Evolutionary conservation across 2,329 filamentous ascomycete species (phyloP), one percentile per base, ranked within the genome.

Genomic region (Arthrobotrys musiformis): DNA sequence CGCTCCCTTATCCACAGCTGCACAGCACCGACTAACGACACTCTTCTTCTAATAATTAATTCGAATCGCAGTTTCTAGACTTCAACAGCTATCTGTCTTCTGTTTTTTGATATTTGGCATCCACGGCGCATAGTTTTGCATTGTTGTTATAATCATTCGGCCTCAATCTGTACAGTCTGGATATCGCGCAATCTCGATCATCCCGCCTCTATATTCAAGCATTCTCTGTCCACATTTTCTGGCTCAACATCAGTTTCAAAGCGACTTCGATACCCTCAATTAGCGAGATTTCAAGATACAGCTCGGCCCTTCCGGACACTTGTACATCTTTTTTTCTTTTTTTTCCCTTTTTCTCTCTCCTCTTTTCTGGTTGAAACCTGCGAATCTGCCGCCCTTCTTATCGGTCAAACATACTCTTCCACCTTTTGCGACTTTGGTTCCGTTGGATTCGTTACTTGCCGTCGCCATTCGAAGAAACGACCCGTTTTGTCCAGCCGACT

Each of bases 101-200:
- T 26, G 17, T 13, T 52, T 30, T 48, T 69, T 24, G 19, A 40
- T 33, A 8, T 58, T 58, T 67, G 33, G 54, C 54, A 58, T 58
- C 24, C 33, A 4, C 33, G 54, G 54, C 54, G 54, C 54, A 58
- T 58, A 58, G 54, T 40, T 58, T 58, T n/a, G n/a, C n/a, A n/a
- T n/a, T n/a, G n/a, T 37, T 58, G 33, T 58, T 24, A 44, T 26
- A 46, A 26, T 56, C 58, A 72, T 62, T 63, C 70, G 56, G 58
- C 56, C 40, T 68, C 70, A n/a, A 61, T 66, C 56, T 69, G 22
- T n/a, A n/a, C n/a, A n/a, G n/a, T 64, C 72, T 76, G 72, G 72
- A 76, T 76, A 69, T 70, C 72, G 64, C 72, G 72, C 72, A 76
- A 74, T 74, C 70, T 68, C 54, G 70, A 69, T 69, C 58, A 76